Conservation (phyloP, 1,284 basidiomycete genomes). For the Peniophora sp. region DNA sequence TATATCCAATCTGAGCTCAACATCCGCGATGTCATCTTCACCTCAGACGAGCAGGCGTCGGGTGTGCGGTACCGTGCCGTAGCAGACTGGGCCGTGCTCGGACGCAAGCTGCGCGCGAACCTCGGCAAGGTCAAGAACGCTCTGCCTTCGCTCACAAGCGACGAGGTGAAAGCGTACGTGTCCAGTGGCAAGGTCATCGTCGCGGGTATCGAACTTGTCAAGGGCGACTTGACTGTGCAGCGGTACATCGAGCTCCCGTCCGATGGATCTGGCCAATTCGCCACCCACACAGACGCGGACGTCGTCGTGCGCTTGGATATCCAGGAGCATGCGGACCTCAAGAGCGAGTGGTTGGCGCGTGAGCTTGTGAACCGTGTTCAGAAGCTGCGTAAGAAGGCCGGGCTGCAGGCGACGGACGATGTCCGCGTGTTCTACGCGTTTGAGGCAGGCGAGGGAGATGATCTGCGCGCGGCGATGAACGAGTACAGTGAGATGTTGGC, state of each 20-base stretch:
- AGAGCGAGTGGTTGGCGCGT: constrained; percentile 83
- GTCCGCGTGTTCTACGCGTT: constrained; percentile 87
- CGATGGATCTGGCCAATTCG: constrained; percentile 56
- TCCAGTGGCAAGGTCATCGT: constrained; percentile 75
- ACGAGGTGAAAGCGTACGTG: constrained; percentile 78
- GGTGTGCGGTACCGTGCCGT: constrained; percentile 89
- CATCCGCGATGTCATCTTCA: constrained; percentile 85
- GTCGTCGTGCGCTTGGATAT: constrained; percentile 92
- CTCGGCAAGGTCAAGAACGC: constrained; percentile 86
- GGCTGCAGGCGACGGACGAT: constrained; percentile 91
- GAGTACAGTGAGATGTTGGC: constrained; percentile 68
- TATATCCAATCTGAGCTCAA: constrained; percentile 97
- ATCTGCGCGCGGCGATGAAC: constrained; percentile 65
- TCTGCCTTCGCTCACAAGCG: constrained; percentile 75
- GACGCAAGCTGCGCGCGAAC: constrained; percentile 92
- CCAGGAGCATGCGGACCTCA: constrained; percentile 80
- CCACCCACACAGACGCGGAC: constrained; percentile 89
- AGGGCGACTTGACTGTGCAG: constrained; percentile 86
- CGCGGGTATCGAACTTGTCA: constrained; percentile 84
- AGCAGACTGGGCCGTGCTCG: constrained; percentile 95
- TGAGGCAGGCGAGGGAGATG: constrained; percentile 59
- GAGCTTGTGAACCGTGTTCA: constrained; percentile 94
- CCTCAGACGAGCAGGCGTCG: constrained; percentile 78
- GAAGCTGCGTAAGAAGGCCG: constrained; percentile 93
- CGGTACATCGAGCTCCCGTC: constrained; percentile 82